Conservation (phyloP, 176 grass and related monocot species). For the Alloteropsis semialata region DNA sequence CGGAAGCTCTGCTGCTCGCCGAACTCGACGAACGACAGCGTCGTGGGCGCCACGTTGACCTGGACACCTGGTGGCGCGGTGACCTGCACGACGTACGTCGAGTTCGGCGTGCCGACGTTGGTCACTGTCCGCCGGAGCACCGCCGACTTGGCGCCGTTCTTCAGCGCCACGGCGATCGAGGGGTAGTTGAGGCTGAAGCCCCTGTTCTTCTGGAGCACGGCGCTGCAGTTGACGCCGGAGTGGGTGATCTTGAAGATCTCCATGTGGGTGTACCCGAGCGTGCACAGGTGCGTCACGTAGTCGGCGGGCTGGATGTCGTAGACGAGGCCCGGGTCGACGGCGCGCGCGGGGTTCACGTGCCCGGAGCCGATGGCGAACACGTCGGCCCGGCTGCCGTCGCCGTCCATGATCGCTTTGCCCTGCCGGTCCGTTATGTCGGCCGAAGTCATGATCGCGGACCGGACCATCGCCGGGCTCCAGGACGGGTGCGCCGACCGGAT, state of each 20-base stretch:
- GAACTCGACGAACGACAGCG: slow-evolving; percentile 55
- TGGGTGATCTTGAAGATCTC: slow-evolving; percentile 87
- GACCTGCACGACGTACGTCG: slow-evolving; percentile 58
- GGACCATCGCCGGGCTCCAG: slow-evolving; percentile 69
- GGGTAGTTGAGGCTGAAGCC: slow-evolving; percentile 88
- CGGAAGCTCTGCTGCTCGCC: slow-evolving; percentile 59
- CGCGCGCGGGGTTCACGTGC: slow-evolving; percentile 63
- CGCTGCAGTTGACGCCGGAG: slow-evolving; percentile 55
- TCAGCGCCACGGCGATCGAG: slow-evolving; percentile 66
- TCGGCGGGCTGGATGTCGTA: slow-evolving; percentile 68
- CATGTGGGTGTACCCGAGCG: slow-evolving; percentile 57
- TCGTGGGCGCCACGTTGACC: slow-evolving; percentile 48
- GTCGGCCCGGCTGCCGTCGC: slow-evolving; percentile 24
- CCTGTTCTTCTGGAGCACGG: slow-evolving; percentile 10
- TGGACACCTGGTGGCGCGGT: slow-evolving; percentile 38
- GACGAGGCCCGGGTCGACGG: slow-evolving; percentile 69
- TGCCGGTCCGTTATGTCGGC: slow-evolving; percentile 57
- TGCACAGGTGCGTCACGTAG: slow-evolving; percentile 83
- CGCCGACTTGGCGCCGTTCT: slow-evolving; percentile 11
- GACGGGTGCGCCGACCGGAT: slow-evolving; percentile 51
- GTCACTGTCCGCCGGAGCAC: slow-evolving; percentile 54
- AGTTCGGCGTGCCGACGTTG: slow-evolving; percentile 63
- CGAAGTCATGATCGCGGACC: slow-evolving; percentile 84
- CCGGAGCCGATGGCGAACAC: slow-evolving; percentile 66
- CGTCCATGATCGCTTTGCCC: slow-evolving; percentile 73